Conservation (phyloP, 1,139 yeast genomes). For the Hanseniaspora sp. region DNA sequence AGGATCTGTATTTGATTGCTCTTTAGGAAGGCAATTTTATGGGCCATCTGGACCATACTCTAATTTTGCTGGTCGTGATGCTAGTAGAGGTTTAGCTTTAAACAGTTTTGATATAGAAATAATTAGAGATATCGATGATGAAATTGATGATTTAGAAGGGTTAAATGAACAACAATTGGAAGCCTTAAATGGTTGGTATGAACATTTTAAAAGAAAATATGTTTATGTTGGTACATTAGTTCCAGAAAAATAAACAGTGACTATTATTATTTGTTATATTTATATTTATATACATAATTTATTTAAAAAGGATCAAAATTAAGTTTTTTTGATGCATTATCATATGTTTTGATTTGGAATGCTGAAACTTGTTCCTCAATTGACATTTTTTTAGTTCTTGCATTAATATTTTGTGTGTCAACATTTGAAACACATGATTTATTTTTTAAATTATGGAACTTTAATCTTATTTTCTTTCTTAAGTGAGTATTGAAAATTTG, state of each 20-base stretch:
- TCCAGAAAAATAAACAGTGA: constrained; percentile 22
- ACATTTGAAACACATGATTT: not conserved
- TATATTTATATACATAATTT: not conserved
- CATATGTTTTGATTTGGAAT: no score
- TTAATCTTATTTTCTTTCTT: not conserved
- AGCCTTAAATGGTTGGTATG: constrained; percentile 74
- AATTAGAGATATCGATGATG: constrained; percentile 50
- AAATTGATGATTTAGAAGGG: constrained; percentile 60
- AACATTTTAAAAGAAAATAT: constrained; percentile 70
- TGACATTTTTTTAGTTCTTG: not conserved
- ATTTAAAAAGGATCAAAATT: constrained; percentile 1
- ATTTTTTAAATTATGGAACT: not conserved
- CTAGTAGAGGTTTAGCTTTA: constrained; percentile 83
- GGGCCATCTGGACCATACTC: constrained; percentile 97
- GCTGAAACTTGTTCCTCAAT: no score
- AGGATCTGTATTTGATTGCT: constrained; percentile 79
- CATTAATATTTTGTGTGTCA: no score
- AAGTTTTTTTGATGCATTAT: no score
- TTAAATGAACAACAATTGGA: constrained; percentile 52
- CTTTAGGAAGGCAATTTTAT: constrained; percentile 71
- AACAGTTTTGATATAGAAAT: constrained; percentile 69
- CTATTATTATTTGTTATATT: not conserved
- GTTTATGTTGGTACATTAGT: constrained; percentile 53
- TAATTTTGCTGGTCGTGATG: constrained; percentile 94
- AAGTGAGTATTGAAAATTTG: not conserved